Evolutionary conservation across 495 filamentous ascomycete species (phyloP), one percentile per base, ranked within the genome.

Genomic region (Hypoxylon lenormandii): DNA sequence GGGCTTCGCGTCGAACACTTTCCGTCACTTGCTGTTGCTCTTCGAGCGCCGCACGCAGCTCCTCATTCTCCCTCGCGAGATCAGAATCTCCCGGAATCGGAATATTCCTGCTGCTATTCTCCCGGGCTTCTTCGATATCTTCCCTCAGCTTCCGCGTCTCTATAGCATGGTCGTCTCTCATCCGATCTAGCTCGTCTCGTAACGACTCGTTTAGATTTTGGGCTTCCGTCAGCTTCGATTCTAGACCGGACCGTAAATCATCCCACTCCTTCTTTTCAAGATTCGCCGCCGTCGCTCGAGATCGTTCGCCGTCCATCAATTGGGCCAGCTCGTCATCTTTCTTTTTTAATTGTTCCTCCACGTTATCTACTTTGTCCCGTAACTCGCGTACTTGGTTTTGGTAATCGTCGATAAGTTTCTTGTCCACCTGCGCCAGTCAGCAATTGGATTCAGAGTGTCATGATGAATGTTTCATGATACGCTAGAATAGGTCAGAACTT

Each of bases 11-110:
- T 18, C 92, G 87, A 33, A 97, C 95, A 73, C 96, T 91, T 57
- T 94, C 90, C 0, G 94, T 97, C n/a, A 96, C 84, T 49, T 90
- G 85, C 57, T 90, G 89, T 72, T 96, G 92, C 60, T 92, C 86
- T 55, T 81, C 81, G 30, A 96, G 76, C 19, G 93, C 86, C 51
- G 63, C 73, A 70, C 94, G 89, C 30, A 97, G 81, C 40, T 87
- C 87, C 60, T 90, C 80, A 68, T 97, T 90, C 69, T 92, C 88
- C 46, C 80, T 83, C 68, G 90, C 86, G 36, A 95, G 78, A n/a
- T 88, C 84, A 11, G 86, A 80, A 72, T 90, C 88, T 40, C 59
- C 76, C 4, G 30, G 30, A 3, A 28, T 7, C 3, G 68, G 70
- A 4, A 72, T 73, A 42, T 58, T 74, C 5, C 68, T 64, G 7